Evolutionary conservation across 345 rosid species (phyloP), one percentile per base, ranked within the genome.

Genomic region (Salix dunnii): DNA sequence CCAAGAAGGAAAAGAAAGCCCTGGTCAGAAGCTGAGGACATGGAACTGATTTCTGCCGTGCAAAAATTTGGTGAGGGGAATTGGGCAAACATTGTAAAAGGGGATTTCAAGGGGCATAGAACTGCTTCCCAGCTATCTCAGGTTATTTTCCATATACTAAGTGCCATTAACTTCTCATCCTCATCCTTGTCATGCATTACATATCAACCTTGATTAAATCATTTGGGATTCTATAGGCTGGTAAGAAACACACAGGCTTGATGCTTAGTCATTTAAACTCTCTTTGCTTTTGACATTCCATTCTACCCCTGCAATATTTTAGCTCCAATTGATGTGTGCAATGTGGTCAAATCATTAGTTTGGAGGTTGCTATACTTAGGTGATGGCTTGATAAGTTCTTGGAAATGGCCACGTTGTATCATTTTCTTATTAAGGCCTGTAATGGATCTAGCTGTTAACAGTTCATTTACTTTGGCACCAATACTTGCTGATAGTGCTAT

Each of bases 41-140:
- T 60, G 42, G 88, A 87, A 77, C 83, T 93, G 79, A 80, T 86
- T 63, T 85, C 88, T 81, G 93, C 96, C 79, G 96, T 93, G 77
- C 76, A 87, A 72, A 90, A 88, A 88, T 81, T 72, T 79, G 99
- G 99, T 76, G 97, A 87, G 84, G 96, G 96, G 73, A 96, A 88
- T 86, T 96, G 99, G 98, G 91, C 90, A 53, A 84, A 74, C 80
- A 96, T 96, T 53, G 74, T 88, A 58, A 82, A 81, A 82, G 86
- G 86, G 76, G 86, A 90, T 67, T 90, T 86, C 80, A 89, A 81
- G 80, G 89, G 93, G 78, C 91, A 87, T 75, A 89, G 96, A 83
- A 92, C 88, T 76, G 82, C 97, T 82, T 43, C 91, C 60, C 99
- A 96, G 82, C 89, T 96, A 46, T 86, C 94, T 70, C 97, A 92